Base-by-base conservation (phyloP, 2,329 filamentous ascomycete species). In the Stagonosporopsis rhizophila region DNA sequence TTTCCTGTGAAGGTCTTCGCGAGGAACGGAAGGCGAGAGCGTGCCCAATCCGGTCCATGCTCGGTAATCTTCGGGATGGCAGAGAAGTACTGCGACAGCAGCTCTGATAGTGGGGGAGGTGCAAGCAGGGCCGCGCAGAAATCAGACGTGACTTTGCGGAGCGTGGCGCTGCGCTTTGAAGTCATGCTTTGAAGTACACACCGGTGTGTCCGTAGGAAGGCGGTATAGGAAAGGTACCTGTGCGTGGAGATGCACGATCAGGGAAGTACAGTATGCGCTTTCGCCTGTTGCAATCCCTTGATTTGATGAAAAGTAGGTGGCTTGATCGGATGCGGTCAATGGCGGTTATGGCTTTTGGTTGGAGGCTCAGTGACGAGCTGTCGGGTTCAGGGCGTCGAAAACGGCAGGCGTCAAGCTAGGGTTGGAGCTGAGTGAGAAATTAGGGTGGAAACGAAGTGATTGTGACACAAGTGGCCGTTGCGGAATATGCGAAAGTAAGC, bases 1-100 rank as follows among this genome's bases (percentile, higher is more conserved):
- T 50, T 55, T 15, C 72, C 72, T 12, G 42, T 56, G 51, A 79
- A 80, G 0, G 73, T 75, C 41, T 73, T 72, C 15, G 69, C 73
- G 1, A 80, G 65, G 59, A 79, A 80, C 2, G 76, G 77, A 0
- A 80, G 69, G 4, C 70, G 70, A 3, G 67, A 50, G 25, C 45
- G 66, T 12, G 76, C 67, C 75, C 74, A 79, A 35, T 58, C 38
- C 4, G 78, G 78, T 1, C 77, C 78, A 58, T 80, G 76, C 65
- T 80, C 78, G 2, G 73, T 74, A 55, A 80, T 80, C 17, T 61
- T 70, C 11, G 75, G 74, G 14, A 37, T 27, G 14, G 38, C 41
- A 45, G 58, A 55, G 55, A 76, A 75, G 64, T 67, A 69, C 20
- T 56, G 55, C 34, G 59, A 44, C 3, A 76, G 64, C 3, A 75